Percentiles rank a stretch among this genome's conserved stretches.
Evolutionary conservation across 2,329 filamentous ascomycete genomes (phyloP).

Genomic region (Beauveria asiatica): DNA sequence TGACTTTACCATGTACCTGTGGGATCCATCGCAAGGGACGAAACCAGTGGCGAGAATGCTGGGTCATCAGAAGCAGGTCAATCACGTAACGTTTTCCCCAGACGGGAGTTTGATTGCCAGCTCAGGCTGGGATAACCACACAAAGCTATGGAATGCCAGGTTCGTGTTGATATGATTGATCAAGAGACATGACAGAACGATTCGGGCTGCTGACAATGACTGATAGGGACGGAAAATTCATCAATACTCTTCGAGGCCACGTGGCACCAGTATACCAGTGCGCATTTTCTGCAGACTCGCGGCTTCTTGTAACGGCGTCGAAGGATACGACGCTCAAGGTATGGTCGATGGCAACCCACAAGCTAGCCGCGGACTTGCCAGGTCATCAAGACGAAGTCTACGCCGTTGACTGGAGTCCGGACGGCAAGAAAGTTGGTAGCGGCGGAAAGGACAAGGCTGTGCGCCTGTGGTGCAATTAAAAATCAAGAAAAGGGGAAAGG

Average conservation of each 20-base stretch:
- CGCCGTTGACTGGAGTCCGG: constrained; percentile 89
- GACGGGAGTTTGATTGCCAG: constrained; percentile 84
- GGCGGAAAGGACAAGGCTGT: constrained; percentile 87
- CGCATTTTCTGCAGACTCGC: constrained; percentile 83
- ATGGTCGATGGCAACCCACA: constrained; percentile 83
- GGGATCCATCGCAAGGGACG: constrained; percentile 69
- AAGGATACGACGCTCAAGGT: constrained; percentile 93
- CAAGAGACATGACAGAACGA: constrained; percentile 33
- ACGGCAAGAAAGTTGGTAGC: constrained; percentile 80
- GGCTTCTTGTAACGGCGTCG: constrained; percentile 77
- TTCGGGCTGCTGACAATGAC: constrained; percentile 12
- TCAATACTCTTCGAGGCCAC: constrained; percentile 81
- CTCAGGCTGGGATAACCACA: constrained; percentile 87
- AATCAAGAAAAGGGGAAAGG: neutral
- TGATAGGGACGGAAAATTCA: constrained; percentile 60
- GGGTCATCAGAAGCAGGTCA: constrained; percentile 96
- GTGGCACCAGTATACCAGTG: constrained; percentile 87
- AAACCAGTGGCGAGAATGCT: constrained; percentile 83
- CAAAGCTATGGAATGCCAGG: constrained; percentile 80
- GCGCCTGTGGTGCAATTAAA: constrained; percentile 55
- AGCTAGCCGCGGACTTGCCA: constrained; percentile 71
- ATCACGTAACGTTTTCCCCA: constrained; percentile 89
- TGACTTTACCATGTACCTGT: constrained; percentile 94
- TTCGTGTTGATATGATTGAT: constrained; percentile 28
- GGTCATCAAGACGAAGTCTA: constrained; percentile 92